Base-by-base conservation (phyloP, 2,329 filamentous ascomycete species). In the Cercospora nicotianae region DNA sequence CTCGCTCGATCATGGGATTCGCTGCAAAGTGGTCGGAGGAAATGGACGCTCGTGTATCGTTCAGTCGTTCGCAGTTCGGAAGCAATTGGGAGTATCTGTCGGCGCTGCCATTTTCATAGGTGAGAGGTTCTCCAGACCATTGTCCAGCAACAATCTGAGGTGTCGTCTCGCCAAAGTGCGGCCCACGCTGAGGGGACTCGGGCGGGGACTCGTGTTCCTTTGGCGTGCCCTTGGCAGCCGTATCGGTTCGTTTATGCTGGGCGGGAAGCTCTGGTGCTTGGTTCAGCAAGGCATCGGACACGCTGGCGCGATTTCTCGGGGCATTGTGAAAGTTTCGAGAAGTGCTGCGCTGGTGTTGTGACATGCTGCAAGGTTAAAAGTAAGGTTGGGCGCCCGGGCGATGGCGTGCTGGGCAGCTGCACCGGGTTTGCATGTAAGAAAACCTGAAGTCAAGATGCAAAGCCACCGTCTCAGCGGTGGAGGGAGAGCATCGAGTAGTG, bases 141-240 rank as follows among this genome's bases (percentile, higher is more conserved):
- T 36, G 36, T 12, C 45, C 60, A 18, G 39, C 23, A 20, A 28
- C 23, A 18, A 63, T 23, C 10, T 53, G 28, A 28, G 62, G 62
- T 10, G 62, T 45, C 5, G 62, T 58, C 18, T 64, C 45, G 30
- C 26, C 48, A 36, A 63, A 63, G 61, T 36, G 45, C 23, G 45
- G 48, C 23, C 28, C 30, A 18, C 48, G 45, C 45, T 63, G 61
- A 23, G 61, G 45, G 12, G 61, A 63, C 18, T 57, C 61, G n/a
- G 61, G 61, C 61, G 61, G 61, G n/a, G 48, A 63, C 45, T 63
- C 61, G 61, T 57, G 61, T 53, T 31, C 26, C 61, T 63, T 63
- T 23, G 61, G 28, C 9, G 39, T 33, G 53, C 28, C 7, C 53
- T 30, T 58, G 16, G 53, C 53, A 16, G 53, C 26, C 12, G 53